A percentile compares a stretch with the other conserved stretches of the same genome.
Conservation (phyloP, 192 early-diverging fungal species). For the Entophlyctis luteolus region DNA sequence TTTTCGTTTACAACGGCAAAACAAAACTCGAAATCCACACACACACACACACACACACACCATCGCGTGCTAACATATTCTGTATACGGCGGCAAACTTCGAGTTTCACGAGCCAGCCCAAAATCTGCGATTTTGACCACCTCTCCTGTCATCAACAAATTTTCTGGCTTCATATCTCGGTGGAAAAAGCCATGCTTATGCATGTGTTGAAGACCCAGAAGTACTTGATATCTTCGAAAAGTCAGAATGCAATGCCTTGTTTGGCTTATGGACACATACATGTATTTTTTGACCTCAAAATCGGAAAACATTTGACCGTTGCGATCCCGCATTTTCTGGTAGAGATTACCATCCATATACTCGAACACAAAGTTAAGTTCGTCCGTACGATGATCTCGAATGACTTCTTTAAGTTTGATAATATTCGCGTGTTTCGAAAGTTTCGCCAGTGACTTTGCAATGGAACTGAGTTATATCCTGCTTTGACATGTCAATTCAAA, state of each 20-base stretch:
- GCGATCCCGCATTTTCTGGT: conserved; percentile 78
- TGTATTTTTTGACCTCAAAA: conserved; percentile 66
- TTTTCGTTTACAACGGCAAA: no score
- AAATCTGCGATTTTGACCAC: conserved; percentile 90
- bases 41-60: conserved; percentile 42
- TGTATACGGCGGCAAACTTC: conserved; percentile 85
- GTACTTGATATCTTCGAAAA: conserved; percentile 70
- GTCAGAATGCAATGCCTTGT: conserved; percentile 8
- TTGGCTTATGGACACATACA: conserved; percentile 47
- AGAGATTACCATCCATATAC: conserved; percentile 91
- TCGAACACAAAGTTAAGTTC: conserved; percentile 94
- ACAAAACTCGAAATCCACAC: no score
- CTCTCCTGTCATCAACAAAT: conserved; percentile 69
- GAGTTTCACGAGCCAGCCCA: conserved; percentile 87
- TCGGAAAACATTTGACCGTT: conserved; percentile 65
- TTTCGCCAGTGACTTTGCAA: conserved; percentile 58
- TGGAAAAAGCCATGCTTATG: conserved; percentile 93
- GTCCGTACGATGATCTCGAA: conserved; percentile 66
- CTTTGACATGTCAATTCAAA: neutral
- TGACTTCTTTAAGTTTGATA: conserved; percentile 76
- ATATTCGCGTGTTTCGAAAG: conserved; percentile 83
- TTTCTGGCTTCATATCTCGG: conserved; percentile 65
- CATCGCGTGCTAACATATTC: conserved; percentile 98
- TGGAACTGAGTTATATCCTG: neutral
- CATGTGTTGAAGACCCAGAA: conserved; percentile 83